Base-by-base conservation (phyloP, 2,329 filamentous ascomycete genomes). In the Trichocomaceae sp. region DNA sequence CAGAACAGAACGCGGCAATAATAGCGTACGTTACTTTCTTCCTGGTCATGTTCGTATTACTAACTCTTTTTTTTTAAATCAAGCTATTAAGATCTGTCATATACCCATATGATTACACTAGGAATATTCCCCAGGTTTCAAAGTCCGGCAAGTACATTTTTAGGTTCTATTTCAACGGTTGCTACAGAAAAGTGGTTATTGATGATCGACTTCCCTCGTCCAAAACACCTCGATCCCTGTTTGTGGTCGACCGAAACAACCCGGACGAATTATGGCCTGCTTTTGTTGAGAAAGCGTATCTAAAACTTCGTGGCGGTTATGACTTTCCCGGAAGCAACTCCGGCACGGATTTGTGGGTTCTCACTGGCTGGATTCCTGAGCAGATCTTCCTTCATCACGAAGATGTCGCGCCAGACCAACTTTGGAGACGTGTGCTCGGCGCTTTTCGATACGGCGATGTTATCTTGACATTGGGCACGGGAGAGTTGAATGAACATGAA, bases 301-400 rank as follows among this genome's bases (percentile, higher is more conserved):
- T 99, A 1, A 99, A 97, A 74, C 83, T 97, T 10, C 83, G 92
- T 54, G 93, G 93, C 26, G 93, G 93, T 33, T 99, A 99, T 68
- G 91, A 99, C 66, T 99, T 99, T 61, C 92, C 93, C 0, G 93
- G 93, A 7, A 97, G 93, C 65, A 97, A 97, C 69, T 97, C 92
- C 0, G 91, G 90, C 10, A 97, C 92, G 2, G 93, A 99, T 70
- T 74, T 99, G 3, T 95, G 89, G 83, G 86, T 95, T 1, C 73
- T 99, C 53, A 95, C 88, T 0, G 92, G 93, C 29, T 99, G 93
- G 93, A 90, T 99, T 49, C 93, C 93, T 0, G 91, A 99, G 71
- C 93, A 99, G 69, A 76, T 97, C 1, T 96, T 96, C 63, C 76
- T 97, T 1, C 90, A 96, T 65, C 87, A 87, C 60, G 87, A 93